Percentiles rank a stretch among this genome's conserved stretches.
These are phyloP conservation scores for Pleoardoris graminearum DNA, from an alignment of 2,329 filamentous ascomycete species.

Conservation along the genomic window DNA sequence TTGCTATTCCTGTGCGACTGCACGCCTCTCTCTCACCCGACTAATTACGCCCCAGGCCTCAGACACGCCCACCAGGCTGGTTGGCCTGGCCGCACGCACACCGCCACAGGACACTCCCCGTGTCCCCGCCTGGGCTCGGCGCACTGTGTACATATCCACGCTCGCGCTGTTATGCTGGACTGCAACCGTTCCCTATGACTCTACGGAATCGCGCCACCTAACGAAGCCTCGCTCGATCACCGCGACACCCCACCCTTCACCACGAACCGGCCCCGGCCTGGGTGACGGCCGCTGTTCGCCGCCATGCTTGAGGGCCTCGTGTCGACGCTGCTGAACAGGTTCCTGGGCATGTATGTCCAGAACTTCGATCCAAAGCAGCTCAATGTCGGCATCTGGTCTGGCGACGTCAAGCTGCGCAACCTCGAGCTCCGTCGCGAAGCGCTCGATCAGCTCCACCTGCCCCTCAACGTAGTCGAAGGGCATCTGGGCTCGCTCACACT, in stretches of 20 bases:
- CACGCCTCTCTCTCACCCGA: slow-evolving; percentile 18
- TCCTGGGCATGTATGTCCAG: slow-evolving; percentile 99
- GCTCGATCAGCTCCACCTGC: slow-evolving; percentile 93
- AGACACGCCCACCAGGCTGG: background rate
- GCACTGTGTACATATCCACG: slow-evolving; percentile 29
- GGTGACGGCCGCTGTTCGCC: slow-evolving; percentile 67
- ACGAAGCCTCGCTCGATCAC: slow-evolving; percentile 27
- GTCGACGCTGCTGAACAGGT: slow-evolving; percentile 95
- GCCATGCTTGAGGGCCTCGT: slow-evolving; percentile 96
- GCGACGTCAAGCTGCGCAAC: slow-evolving; percentile 92
- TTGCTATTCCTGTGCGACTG: slow-evolving; percentile 18
- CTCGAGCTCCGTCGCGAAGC: slow-evolving; percentile 93
- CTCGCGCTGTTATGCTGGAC: slow-evolving; percentile 21
- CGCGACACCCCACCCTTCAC: slow-evolving; percentile 21
- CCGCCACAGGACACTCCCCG: slow-evolving; percentile 19
- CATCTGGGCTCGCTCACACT: slow-evolving; percentile 91
- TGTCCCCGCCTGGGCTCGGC: slow-evolving; percentile 7
- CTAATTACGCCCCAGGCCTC: slow-evolving; percentile 2
- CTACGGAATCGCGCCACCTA: slow-evolving; percentile 35
- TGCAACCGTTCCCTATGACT: slow-evolving; percentile 36
- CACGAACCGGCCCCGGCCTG: slow-evolving; percentile 60
- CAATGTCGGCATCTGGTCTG: slow-evolving; percentile 98
- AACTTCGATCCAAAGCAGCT: slow-evolving; percentile 98
- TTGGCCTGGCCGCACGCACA: slow-evolving; percentile 19
- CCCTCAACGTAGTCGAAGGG: slow-evolving; percentile 94